Base-by-base conservation (phyloP, 140 eudicot genomes). In the Stevia rebaudiana region DNA sequence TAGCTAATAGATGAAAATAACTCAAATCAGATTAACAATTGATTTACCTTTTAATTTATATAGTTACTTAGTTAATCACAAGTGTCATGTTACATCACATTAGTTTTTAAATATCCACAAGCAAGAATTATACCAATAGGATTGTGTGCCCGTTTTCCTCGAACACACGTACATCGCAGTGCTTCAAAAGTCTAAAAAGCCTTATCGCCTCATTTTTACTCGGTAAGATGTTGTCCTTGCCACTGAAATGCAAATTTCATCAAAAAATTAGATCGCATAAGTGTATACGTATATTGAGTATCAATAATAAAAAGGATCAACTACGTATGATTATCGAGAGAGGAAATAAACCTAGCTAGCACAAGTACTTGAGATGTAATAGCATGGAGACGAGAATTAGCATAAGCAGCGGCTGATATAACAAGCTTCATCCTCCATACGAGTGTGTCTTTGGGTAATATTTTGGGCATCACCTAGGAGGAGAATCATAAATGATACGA, bases 381-480 rank as follows among this genome's bases (percentile, higher is more conserved):
- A 7, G 94, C 82, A 78, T 83, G 86, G 70, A 92, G 96, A 65
- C 96, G 98, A 33, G 98, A 83, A 78, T 88, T 92, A 25, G 95
- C 81, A 65, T 92, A 92, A 49, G 86, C 82, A 41, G 96, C 85
- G 9, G 85, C 94, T 17, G 83, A 74, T 71, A 70, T 74, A 49
- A 83, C 90, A 67, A 81, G 88, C 77, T 85, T 82, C 66, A 88
- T 30, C 83, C 82, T 83, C 96, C 98, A 88, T 68, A 70, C 71
- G 65, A 92, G 83, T 55, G 95, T 78, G 8, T 85, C 89, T 79
- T 83, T 86, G 0, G 95, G 95, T 66, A 92, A 71, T 60, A 85
- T 74, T 52, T 78, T 84, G 49, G 79, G 44, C 72, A 85, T 1
- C 8, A 77, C 72, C 98, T 92, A 71, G 41, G 23, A 71, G 51